These are phyloP conservation scores for Massarina eburnea DNA, from an alignment of 2,329 filamentous ascomycete species.

Conservation along the genomic window DNA sequence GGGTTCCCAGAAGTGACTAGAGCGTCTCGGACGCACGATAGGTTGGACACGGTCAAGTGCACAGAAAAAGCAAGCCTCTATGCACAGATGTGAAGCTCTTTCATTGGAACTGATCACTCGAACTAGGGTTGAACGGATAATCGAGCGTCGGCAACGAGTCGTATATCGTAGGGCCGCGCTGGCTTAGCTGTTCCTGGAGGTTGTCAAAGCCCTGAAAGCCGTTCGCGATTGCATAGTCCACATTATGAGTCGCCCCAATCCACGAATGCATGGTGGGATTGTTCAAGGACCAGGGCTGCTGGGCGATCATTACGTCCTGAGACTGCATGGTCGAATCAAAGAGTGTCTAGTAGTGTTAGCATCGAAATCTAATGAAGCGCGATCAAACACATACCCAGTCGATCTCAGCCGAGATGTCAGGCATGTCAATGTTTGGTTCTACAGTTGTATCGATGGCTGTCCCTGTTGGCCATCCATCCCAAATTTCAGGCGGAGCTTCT, in stretches of 20 bases:
- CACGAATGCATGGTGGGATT: slow-evolving; percentile 14
- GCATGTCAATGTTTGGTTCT: slow-evolving; percentile 10
- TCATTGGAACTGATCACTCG: not conserved
- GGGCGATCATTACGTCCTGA: slow-evolving; percentile 15
- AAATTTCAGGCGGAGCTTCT: slow-evolving; percentile 12
- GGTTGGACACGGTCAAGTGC: not conserved
- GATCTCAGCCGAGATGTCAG: slow-evolving; percentile 17
- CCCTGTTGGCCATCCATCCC: slow-evolving; percentile 12
- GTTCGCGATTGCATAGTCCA: slow-evolving; percentile 8
- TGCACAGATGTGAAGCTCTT: not conserved
- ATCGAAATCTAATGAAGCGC: no score
- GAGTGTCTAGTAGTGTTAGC: slow-evolving; percentile 11
- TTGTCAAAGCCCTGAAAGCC: slow-evolving; percentile 6
- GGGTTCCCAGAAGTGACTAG: no score
- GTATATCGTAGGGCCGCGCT: slow-evolving; percentile 7
- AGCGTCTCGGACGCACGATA: not conserved
- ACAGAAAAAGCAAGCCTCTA: not conserved
- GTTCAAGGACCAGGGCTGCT: slow-evolving; percentile 10
- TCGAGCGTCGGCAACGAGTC: not conserved
- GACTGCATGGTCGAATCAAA: slow-evolving; percentile 18
- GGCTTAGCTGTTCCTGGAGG: slow-evolving; percentile 1
- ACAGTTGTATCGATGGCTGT: not conserved
- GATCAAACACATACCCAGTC: slow-evolving; percentile 16
- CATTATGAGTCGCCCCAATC: slow-evolving; percentile 10
- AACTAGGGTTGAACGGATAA: not conserved